Percentiles rank a stretch among this genome's conserved stretches.
Evolutionary conservation across 495 filamentous ascomycete species (phyloP).

Genomic region (Neurospora tetraspora): DNA sequence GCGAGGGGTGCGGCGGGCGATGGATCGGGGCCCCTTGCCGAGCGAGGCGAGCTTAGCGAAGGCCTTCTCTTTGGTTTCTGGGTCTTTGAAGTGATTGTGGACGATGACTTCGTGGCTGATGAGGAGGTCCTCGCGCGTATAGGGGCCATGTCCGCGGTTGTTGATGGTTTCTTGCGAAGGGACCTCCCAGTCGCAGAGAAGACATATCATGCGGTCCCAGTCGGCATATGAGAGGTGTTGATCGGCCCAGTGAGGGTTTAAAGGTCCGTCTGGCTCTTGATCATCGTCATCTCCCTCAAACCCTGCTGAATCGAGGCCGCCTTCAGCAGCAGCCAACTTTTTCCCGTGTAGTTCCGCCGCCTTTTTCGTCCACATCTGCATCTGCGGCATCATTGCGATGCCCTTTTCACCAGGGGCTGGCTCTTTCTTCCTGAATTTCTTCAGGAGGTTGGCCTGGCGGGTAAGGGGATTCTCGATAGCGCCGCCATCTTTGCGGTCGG

Average conservation of each 20-base stretch:
- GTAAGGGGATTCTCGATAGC: conserved; percentile 3
- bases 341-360: conserved; percentile 72
- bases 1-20: conserved; percentile 17
- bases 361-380: conserved; percentile 83
- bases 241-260: conserved; percentile 14
- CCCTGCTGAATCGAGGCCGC: neutral
- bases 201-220: conserved; percentile 23
- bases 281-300: conserved; percentile 9
- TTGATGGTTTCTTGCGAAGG: conserved; percentile 13
- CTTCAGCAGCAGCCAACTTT: conserved; percentile 7
- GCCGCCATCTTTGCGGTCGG: conserved; percentile 18
- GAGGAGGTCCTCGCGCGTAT: conserved; percentile 18
- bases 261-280: conserved; percentile 8
- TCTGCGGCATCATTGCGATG: conserved; percentile 49
- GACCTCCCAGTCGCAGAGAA: conserved; percentile 22
- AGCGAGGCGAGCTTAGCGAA: conserved; percentile 22
- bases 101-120: conserved; percentile 22
- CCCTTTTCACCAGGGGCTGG: conserved; percentile 32
- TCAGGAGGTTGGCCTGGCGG: conserved; percentile 25
- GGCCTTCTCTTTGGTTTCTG: conserved; percentile 21
- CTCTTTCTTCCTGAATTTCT: conserved; percentile 55
- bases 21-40: conserved; percentile 14
- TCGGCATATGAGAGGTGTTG: conserved; percentile 24
- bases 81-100: conserved; percentile 18
- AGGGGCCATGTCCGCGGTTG: conserved; percentile 10